These are phyloP conservation scores for Fusarium neocosmosporiellum DNA, from an alignment of 2,329 filamentous ascomycete species.

Conservation along the genomic window DNA sequence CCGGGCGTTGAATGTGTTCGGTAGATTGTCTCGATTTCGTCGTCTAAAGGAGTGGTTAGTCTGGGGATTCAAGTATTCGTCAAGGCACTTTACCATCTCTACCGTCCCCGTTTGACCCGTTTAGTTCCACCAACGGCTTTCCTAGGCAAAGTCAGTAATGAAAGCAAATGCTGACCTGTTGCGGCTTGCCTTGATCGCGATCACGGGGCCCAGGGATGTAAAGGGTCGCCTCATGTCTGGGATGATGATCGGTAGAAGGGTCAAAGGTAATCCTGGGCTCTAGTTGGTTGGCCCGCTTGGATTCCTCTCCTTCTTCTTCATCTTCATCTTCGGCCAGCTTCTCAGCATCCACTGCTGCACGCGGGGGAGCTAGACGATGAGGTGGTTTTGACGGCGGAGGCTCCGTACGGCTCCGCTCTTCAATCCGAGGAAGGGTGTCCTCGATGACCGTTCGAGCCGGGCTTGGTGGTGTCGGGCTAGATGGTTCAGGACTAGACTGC, in stretches of 20 bases:
- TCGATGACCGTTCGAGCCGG: background rate
- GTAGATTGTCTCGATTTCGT: conserved; percentile 27
- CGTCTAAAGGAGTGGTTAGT: conserved; percentile 24
- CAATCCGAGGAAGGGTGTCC: conserved; percentile 21
- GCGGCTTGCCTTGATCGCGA: conserved; percentile 42
- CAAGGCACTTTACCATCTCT: conserved; percentile 12
- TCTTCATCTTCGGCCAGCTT: background rate
- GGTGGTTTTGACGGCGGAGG: conserved; percentile 10
- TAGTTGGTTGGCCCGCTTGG: background rate
- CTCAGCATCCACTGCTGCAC: background rate
- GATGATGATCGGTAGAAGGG: conserved; percentile 41
- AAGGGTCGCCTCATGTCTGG: conserved; percentile 39
- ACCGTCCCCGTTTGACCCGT: conserved; percentile 38
- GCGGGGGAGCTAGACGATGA: background rate
- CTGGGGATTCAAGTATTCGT: background rate
- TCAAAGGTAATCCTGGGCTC: conserved; percentile 45
- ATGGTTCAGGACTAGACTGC: background rate
- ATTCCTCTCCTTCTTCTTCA: background rate
- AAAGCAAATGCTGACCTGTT: too few relatives aligned
- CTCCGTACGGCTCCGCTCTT: conserved; percentile 21
- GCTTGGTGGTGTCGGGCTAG: background rate
- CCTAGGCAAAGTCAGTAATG: conserved; percentile 29
- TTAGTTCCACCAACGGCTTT: conserved; percentile 43
- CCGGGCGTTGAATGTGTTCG: conserved; percentile 21
- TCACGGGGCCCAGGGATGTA: conserved; percentile 50